Evolutionary conservation across 2,329 filamentous ascomycete genomes (phyloP), one percentile per base, ranked within the genome.

Genomic region (Neurospora sp.): DNA sequence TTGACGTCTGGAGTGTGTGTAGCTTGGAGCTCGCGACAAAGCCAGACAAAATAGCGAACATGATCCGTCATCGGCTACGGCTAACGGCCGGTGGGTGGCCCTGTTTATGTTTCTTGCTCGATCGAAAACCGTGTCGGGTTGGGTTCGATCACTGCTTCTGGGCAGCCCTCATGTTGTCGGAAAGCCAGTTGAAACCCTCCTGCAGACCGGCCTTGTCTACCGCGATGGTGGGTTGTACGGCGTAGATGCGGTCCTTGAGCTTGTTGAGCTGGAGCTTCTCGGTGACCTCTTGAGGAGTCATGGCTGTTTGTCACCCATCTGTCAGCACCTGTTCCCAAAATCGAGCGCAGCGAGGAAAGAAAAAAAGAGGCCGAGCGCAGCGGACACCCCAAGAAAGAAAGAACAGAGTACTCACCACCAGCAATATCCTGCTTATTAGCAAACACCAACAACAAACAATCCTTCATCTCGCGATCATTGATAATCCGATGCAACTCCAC

Each of bases 351-450:
- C 15, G 23, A 39, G 40, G 11, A 17, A 43, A 62, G 28, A 23
- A 67, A 67, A 67, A 23, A 11, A 6, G 3, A 57, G 17, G 40
- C 19, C 5, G 43, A 52, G 43, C 43, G 43, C 43, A 52, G 43
- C 43, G 43, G 43, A 28, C 43, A 28, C 11, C 11, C 41, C 2
- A 37, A 3, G n/a, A 33, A 8, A 43, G 17, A 19, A 57, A 4
- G 10, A 43, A 23, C 33, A 66, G 33, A 43, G 66, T 8, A 81
- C 85, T 70, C 82, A 92, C 92, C 89, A 79, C 92, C 92, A 71
- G 87, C 85, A 76, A 98, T 85, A 88, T 99, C 96, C 83, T 98
- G 96, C 88, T 99, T 99, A 86, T 99, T 99, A 78, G 96, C 96
- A 81, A 99, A 98, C 57, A 99, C 95, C 72, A 98, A 84, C 76